Evolutionary conservation across 345 rosid genomes (phyloP).

Genomic region (Dipteronia dyeriana): DNA sequence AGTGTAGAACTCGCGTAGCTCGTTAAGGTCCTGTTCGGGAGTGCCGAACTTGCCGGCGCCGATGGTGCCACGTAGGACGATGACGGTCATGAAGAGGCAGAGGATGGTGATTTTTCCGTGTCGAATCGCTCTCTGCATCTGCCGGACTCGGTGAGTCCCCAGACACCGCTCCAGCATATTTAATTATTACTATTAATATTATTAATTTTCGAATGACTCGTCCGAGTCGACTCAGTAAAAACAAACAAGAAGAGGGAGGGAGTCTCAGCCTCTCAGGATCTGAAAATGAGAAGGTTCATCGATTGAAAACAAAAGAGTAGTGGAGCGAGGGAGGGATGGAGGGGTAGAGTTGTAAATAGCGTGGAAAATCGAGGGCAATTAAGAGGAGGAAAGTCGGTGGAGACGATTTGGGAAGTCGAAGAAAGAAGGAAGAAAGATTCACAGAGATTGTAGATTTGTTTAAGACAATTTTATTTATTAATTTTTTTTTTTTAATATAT

Average conservation of each 20-base stretch:
- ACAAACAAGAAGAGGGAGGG: background rate
- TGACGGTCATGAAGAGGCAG: constrained; percentile 52
- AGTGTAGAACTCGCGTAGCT: constrained; percentile 40
- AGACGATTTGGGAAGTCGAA: background rate
- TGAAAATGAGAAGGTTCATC: background rate
- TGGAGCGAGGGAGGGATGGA: background rate
- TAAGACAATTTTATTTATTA: background rate
- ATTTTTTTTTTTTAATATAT: no score
- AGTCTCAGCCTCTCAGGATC: constrained; percentile 1
- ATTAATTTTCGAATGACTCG: background rate
- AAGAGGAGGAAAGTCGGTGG: constrained; percentile 16
- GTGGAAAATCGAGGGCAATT: background rate
- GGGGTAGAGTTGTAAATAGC: constrained; percentile 12
- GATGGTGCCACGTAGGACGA: constrained; percentile 60
- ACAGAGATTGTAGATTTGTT: background rate
- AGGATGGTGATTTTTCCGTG: constrained; percentile 49
- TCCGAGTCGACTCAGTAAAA: constrained; percentile 1
- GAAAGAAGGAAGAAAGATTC: constrained; percentile 1
- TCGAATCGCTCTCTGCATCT: constrained; percentile 48
- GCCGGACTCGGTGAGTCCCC: constrained; percentile 42
- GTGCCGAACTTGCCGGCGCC: constrained; percentile 70
- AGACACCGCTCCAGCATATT: constrained; percentile 40
- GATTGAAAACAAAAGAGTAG: background rate
- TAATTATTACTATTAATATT: no score
- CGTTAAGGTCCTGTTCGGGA: constrained; percentile 56